A percentile compares a stretch with the other conserved stretches of the same genome.
phyloP scores from a whole-genome alignment of 2,329 filamentous ascomycete species.

The Xenoacremonium recifei region DNA sequence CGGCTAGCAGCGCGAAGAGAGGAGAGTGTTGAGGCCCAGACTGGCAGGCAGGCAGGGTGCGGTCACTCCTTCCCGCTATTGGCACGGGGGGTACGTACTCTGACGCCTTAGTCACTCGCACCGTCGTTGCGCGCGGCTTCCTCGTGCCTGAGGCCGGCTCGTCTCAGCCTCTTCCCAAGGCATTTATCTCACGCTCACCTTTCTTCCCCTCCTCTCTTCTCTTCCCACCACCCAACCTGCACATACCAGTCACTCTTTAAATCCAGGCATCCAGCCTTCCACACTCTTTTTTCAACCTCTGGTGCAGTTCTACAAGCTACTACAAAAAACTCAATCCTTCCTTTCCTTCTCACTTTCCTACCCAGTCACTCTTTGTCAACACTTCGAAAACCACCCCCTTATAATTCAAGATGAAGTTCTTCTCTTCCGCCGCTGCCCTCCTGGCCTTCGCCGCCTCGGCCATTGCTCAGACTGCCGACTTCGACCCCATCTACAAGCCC shows the following conservation, averaged over 20 bases:
- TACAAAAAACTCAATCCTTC: slow-evolving; percentile 10
- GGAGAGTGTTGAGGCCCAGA: too few relatives aligned
- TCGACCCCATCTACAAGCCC: slow-evolving; percentile 54
- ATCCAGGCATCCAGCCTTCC: slow-evolving; percentile 25
- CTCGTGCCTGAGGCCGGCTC: not conserved
- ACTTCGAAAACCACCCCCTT: slow-evolving; percentile 17
- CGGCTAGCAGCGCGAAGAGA: too few relatives aligned
- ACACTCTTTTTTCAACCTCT: slow-evolving; percentile 29
- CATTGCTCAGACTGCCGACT: slow-evolving; percentile 55
- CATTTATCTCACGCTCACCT: slow-evolving; percentile 23
- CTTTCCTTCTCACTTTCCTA: slow-evolving; percentile 10
- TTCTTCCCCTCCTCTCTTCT: slow-evolving; percentile 13
- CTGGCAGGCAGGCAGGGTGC: too few relatives aligned
- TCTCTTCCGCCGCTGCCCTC: slow-evolving; percentile 44
- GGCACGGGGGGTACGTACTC: too few relatives aligned
- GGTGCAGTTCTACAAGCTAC: slow-evolving; percentile 13
- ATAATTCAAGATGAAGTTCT: slow-evolving; percentile 53
- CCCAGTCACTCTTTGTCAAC: slow-evolving; percentile 20
- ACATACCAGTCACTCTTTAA: slow-evolving; percentile 33
- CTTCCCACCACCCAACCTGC: slow-evolving; percentile 18
- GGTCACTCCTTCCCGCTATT: too few relatives aligned
- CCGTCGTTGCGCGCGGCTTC: slow-evolving; percentile 4
- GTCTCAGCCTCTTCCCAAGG: slow-evolving; percentile 1
- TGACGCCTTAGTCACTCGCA: too few relatives aligned
- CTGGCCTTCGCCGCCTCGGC: slow-evolving; percentile 51